phyloP scores from a whole-genome alignment of 345 rosid genomes.

The Aegle marmelos region DNA sequence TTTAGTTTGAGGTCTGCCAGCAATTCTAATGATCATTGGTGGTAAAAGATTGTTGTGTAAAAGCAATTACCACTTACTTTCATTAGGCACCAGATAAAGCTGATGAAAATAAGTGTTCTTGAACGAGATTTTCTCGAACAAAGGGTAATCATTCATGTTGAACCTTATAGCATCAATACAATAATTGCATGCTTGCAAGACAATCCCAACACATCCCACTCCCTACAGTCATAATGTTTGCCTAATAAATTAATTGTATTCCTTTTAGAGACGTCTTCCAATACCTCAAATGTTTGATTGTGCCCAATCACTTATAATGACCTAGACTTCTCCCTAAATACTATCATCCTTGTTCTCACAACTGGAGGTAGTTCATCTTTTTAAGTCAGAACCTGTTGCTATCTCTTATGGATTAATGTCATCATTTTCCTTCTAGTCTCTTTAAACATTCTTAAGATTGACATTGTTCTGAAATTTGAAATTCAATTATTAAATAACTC shows the following conservation, averaged over 20 bases:
- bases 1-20: not conserved
- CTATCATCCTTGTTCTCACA: not conserved
- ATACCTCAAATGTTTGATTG: not conserved
- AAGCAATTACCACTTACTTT: not conserved
- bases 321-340: not conserved
- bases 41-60: not conserved
- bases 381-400: not conserved
- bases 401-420: not conserved
- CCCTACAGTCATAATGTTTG: not conserved
- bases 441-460: not conserved
- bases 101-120: not conserved
- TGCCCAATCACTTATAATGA: not conserved
- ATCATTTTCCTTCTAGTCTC: not conserved
- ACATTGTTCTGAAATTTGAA: rapidly evolving
- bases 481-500: not conserved
- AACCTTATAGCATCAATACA: too few relatives aligned
- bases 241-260: not conserved
- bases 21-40: too few relatives aligned
- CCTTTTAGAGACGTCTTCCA: not conserved
- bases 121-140: not conserved
- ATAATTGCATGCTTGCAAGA: not conserved
- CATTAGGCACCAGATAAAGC: rapidly evolving
- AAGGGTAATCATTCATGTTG: not conserved
- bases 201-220: not conserved
- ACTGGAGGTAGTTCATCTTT: not conserved